These are phyloP conservation scores for Pseudocercospora eumusae DNA, from an alignment of 2,329 filamentous ascomycete genomes.

Conservation along the genomic window DNA sequence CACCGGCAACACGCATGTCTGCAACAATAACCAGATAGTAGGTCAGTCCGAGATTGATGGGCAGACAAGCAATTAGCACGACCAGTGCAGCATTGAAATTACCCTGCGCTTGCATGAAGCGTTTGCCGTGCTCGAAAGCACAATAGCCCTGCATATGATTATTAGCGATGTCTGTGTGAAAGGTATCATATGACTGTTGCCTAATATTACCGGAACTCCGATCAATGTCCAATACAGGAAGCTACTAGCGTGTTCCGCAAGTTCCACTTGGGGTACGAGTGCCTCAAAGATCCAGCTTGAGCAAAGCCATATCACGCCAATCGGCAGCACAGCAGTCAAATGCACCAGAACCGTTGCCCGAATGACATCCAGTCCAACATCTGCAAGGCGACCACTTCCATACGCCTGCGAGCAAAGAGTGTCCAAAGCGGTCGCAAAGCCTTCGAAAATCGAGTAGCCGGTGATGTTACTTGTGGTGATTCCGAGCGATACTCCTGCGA, in stretches of 20 bases:
- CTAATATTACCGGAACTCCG: slow-evolving; percentile 49
- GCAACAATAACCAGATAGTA: slow-evolving; percentile 33
- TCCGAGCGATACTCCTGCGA: slow-evolving; percentile 56
- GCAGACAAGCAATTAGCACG: slow-evolving; percentile 20
- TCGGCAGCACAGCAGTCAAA: slow-evolving; percentile 48
- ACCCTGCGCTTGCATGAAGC: slow-evolving; percentile 59
- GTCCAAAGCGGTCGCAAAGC: slow-evolving; percentile 55
- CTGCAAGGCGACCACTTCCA: slow-evolving; percentile 50
- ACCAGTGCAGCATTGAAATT: slow-evolving; percentile 51
- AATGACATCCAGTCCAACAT: slow-evolving; percentile 57
- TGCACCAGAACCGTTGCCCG: slow-evolving; percentile 56
- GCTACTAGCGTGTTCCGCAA: slow-evolving; percentile 53
- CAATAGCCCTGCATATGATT: slow-evolving; percentile 49
- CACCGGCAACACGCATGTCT: slow-evolving; percentile 53
- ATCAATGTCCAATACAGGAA: slow-evolving; percentile 54
- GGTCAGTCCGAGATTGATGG: slow-evolving; percentile 25
- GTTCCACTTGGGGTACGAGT: slow-evolving; percentile 41
- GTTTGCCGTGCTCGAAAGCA: slow-evolving; percentile 56
- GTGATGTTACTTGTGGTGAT: slow-evolving; percentile 58
- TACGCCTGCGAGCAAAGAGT: slow-evolving; percentile 57
- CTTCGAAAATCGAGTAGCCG: slow-evolving; percentile 54
- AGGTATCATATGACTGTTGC: neutral
- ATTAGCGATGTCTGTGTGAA: neutral
- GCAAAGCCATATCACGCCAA: slow-evolving; percentile 53
- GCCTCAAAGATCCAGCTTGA: slow-evolving; percentile 48